phyloP scores from a whole-genome alignment of 1,139 yeast genomes.

The Hansenula lynferdii region DNA sequence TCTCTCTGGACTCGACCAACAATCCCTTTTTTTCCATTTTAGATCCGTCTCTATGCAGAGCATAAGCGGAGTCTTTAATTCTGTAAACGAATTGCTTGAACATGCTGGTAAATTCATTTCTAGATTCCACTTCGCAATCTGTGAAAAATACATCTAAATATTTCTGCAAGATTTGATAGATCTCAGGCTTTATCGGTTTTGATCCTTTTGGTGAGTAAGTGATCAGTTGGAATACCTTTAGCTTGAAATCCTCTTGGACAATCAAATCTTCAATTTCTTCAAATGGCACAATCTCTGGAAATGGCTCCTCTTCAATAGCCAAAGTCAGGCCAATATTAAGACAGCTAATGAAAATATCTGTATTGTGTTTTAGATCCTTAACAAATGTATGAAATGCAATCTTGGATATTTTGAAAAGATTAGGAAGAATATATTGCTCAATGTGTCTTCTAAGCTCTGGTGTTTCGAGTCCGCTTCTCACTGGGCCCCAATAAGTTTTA shows the following conservation, averaged over 20 bases:
- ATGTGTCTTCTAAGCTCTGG: constrained; percentile 41
- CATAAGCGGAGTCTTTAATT: constrained; percentile 62
- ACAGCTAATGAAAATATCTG: constrained; percentile 46
- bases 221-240: constrained; percentile 56
- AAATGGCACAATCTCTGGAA: constrained; percentile 34
- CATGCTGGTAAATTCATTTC: constrained; percentile 59
- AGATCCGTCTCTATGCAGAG: constrained; percentile 42
- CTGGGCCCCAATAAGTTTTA: constrained; percentile 39
- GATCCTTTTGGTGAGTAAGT: constrained; percentile 61
- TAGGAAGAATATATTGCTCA: constrained; percentile 58
- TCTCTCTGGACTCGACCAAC: constrained; percentile 29
- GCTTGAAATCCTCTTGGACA: constrained; percentile 44
- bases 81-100: constrained; percentile 59
- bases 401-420: constrained; percentile 49
- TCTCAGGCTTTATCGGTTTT: constrained; percentile 41
- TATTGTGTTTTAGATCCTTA: constrained; percentile 25
- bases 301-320: constrained; percentile 48
- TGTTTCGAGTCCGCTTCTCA: constrained; percentile 47
- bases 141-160: constrained; percentile 47
- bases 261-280: constrained; percentile 34
- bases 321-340: constrained; percentile 62
- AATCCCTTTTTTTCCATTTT: constrained; percentile 34
- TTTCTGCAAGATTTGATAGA: constrained; percentile 38
- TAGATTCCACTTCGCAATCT: constrained; percentile 61
- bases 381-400: constrained; percentile 36